phyloP scores from a whole-genome alignment of 1,284 basidiomycete species.

The Erythrobasidium hasegawianum region DNA sequence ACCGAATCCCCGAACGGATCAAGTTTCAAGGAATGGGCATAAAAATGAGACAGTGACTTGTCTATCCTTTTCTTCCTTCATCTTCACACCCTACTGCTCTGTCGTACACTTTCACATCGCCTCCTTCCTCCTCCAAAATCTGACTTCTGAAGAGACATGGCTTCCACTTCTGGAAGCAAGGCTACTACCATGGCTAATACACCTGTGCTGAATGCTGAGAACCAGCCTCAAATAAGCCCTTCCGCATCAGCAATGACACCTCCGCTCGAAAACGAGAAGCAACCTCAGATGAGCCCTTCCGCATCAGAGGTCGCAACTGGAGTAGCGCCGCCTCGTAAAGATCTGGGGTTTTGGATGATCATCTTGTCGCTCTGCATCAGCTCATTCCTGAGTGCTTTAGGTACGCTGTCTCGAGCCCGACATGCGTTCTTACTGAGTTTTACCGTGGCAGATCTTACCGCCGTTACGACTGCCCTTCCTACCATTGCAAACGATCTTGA shows the following conservation, averaged over 20 bases:
- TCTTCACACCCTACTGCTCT: too few relatives aligned
- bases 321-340: background rate
- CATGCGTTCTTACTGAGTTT: too few relatives aligned
- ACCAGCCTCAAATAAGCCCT: background rate
- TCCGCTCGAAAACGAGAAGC: too few relatives aligned
- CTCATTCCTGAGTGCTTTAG: too few relatives aligned
- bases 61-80: too few relatives aligned
- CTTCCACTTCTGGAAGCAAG: too few relatives aligned
- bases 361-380: constrained; percentile 40
- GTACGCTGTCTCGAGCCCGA: too few relatives aligned
- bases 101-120: background rate
- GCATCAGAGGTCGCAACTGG: background rate
- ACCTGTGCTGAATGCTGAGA: too few relatives aligned
- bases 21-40: too few relatives aligned
- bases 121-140: background rate
- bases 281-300: background rate
- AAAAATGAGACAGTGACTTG: too few relatives aligned
- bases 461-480: constrained; percentile 40
- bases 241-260: background rate
- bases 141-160: too few relatives aligned
- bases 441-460: constrained; percentile 40
- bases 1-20: too few relatives aligned
- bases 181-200: background rate
- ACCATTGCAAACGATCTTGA: constrained; percentile 40
- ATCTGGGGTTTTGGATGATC: constrained; percentile 39